Percentiles rank a stretch among this genome's conserved stretches.
phyloP scores from a whole-genome alignment of 1,139 yeast species.

The Pneumocystis wakefieldiae region DNA sequence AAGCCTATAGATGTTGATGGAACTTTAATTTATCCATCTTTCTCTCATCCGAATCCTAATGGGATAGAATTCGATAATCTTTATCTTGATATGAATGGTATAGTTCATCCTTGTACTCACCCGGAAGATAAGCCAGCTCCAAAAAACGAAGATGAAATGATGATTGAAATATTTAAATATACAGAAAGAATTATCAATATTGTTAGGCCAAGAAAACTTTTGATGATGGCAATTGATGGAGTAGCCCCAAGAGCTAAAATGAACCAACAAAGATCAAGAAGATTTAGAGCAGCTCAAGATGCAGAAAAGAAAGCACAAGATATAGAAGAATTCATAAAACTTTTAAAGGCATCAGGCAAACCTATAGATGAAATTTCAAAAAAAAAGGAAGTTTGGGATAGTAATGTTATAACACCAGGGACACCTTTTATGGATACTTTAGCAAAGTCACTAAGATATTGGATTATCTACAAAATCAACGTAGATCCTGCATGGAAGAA shows the following conservation, averaged over 20 bases:
- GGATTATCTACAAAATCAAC: constrained; percentile 78
- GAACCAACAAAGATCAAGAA: constrained; percentile 96
- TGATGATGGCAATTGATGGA: constrained; percentile 92
- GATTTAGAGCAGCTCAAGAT: constrained; percentile 90
- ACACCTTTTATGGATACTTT: constrained; percentile 93
- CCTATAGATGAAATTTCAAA: constrained; percentile 28
- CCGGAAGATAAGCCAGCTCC: constrained; percentile 93
- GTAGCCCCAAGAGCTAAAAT: constrained; percentile 98
- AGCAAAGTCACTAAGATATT: constrained; percentile 71
- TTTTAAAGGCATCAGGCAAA: constrained; percentile 33
- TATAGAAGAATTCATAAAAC: constrained; percentile 30
- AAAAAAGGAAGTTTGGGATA: constrained; percentile 55
- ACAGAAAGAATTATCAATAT: constrained; percentile 78
- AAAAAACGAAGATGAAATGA: constrained; percentile 89
- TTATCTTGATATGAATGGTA: constrained; percentile 92
- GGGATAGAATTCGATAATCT: constrained; percentile 77
- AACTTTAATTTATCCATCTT: constrained; percentile 47
- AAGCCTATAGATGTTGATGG: constrained; percentile 39
- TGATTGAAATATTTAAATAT: constrained; percentile 73
- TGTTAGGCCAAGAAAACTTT: constrained; percentile 87
- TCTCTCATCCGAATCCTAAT: constrained; percentile 72
- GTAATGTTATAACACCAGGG: constrained; percentile 94
- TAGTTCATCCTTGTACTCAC: constrained; percentile 94
- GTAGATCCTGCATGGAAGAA: constrained; percentile 87
- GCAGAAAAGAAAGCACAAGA: constrained; percentile 41